Evolutionary conservation across 257 asterid genomes (phyloP), one percentile per base, ranked within the genome.

Genomic region (Anisodus acutangulus): DNA sequence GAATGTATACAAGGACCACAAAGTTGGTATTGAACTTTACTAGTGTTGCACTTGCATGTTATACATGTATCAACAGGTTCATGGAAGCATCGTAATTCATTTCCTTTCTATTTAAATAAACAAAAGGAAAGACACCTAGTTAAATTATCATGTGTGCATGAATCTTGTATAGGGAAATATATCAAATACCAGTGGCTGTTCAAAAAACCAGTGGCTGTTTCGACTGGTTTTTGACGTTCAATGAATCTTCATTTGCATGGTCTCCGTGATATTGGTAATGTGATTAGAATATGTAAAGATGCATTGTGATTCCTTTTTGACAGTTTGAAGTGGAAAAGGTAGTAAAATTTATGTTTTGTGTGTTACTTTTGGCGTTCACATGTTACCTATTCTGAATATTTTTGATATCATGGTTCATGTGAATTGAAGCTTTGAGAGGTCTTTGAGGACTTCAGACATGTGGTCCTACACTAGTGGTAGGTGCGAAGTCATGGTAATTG

Each of bases 221-320:
- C n/a, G 8, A 49, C 4, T 76, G 0, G 64, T 76, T 51, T 76
- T 8, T 51, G 1, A 76, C 7, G 62, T 51, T 76, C 81, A 76
- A 51, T 26, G 81, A 76, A 76, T 47, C 47, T 26, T 26, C 43
- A 0, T 74, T 74, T 74, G 43, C 60, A 74, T 74, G 60, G 43
- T 74, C 1, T 74, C 63, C 64, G 81, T 26, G 64, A 76, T 51
- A 76, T 15, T 26, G 1, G 12, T 26, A 26, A 76, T 76, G 81
- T 76, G 12, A 76, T 76, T 76, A 7, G 81, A 76, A 76, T 76
- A 10, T 51, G 43, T 51, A 76, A 22, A 49, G 62, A 49, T 76
- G 63, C 47, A 76, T 7, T 15, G 13, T 76, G 62, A 76, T 51
- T 51, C 64, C 81, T 12, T 26, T 69, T 51, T 76, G 47, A 76